Percentiles rank a stretch among this genome's conserved stretches.
These are phyloP conservation scores for Cercospora janseana DNA, from an alignment of 2,329 filamentous ascomycete species.

Conservation along the genomic window DNA sequence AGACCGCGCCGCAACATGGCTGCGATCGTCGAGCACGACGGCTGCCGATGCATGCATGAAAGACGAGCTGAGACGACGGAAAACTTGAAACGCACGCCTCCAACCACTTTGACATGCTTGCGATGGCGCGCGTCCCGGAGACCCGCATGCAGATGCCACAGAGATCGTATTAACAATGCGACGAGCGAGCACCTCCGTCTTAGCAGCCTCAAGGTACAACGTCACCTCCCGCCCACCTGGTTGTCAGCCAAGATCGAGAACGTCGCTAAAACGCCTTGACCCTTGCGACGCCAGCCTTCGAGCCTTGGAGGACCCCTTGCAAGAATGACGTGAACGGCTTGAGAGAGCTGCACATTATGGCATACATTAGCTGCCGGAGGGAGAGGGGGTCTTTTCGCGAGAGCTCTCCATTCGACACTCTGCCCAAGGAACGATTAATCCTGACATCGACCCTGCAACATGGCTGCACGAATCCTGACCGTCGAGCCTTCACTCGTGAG, in stretches of 20 bases:
- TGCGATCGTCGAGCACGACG: no score
- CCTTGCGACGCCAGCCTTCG: neutral
- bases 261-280: neutral
- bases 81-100: no score
- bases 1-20: no score
- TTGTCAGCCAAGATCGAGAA: slow-evolving; percentile 2
- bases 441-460: neutral
- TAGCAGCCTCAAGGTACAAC: slow-evolving; percentile 2
- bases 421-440: neutral
- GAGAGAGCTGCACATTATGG: neutral
- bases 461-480: slow-evolving; percentile 5
- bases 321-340: slow-evolving; percentile 14
- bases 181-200: no score
- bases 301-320: slow-evolving; percentile 10
- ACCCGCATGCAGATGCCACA: no score
- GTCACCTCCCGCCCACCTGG: slow-evolving; percentile 6
- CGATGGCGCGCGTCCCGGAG: no score
- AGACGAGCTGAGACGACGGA: no score
- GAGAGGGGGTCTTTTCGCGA: neutral
- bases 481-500: slow-evolving; percentile 10
- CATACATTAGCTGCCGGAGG: neutral
- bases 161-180: no score
- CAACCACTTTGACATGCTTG: no score
- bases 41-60: no score
- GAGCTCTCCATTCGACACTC: neutral